A percentile compares a stretch with the other conserved stretches of the same genome.
Conservation (phyloP, 2,329 filamentous ascomycete genomes). For the Ophioceras dolichostomum region DNA sequence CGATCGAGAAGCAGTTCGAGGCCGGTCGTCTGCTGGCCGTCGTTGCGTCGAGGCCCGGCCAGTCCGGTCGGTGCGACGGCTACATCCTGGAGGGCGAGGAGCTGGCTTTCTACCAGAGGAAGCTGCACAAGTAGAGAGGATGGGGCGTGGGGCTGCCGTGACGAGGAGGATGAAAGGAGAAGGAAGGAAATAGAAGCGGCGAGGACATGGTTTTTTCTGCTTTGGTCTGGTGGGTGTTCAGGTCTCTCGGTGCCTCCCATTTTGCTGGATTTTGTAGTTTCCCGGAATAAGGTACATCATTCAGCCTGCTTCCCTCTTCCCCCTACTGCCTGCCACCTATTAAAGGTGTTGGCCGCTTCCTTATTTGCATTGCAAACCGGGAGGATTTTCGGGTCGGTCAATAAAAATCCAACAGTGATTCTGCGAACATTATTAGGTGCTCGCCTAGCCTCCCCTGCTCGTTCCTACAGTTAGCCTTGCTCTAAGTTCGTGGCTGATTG, state of each 20-base stretch:
- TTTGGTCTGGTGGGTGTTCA: constrained; percentile 7
- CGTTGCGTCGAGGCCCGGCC: constrained; percentile 83
- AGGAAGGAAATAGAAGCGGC: constrained; percentile 1
- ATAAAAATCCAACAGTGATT: constrained; percentile 4
- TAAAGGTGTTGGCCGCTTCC: constrained; percentile 4
- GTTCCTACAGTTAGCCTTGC: no score
- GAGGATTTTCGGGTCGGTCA: constrained; percentile 4
- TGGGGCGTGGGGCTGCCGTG: not conserved
- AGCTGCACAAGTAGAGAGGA: constrained; percentile 83
- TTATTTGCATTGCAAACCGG: constrained; percentile 4
- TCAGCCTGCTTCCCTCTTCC: not conserved
- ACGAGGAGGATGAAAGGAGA: no score
- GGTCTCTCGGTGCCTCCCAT: constrained; percentile 3
- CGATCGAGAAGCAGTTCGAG: constrained; percentile 98
- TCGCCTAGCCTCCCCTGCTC: no score
- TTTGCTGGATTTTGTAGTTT: constrained; percentile 1
- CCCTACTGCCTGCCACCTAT: constrained; percentile 1
- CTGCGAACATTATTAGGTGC: not conserved
- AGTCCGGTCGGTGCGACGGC: constrained; percentile 92
- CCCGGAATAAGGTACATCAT: not conserved
- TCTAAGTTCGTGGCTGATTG: no score
- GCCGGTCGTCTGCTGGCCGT: constrained; percentile 95
- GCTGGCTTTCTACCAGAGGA: constrained; percentile 99
- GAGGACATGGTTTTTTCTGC: constrained; percentile 2
- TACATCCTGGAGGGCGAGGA: constrained; percentile 99